Conservation (phyloP, 192 early-diverging fungal species). For the Borealophlyctis nickersoniae region DNA sequence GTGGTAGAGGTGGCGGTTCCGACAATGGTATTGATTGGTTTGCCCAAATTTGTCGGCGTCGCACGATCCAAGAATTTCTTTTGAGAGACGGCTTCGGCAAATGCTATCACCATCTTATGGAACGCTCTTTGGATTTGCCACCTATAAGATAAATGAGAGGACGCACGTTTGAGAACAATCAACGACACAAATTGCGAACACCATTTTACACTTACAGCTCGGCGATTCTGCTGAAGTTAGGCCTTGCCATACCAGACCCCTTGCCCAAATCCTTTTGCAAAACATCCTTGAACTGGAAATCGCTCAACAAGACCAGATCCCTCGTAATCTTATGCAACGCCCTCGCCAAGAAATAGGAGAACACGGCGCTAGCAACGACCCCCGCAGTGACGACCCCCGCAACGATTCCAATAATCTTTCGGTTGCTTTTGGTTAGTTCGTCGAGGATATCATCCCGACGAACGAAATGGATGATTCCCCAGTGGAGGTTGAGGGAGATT, state of each 20-base stretch:
- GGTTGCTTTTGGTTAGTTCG: neutral
- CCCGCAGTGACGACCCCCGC: slow-evolving; percentile 11
- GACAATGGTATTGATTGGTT: no score
- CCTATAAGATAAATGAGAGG: neutral
- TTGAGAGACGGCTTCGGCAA: slow-evolving; percentile 15
- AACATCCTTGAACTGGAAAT: slow-evolving; percentile 26
- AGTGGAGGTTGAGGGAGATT: neutral
- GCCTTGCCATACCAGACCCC: slow-evolving; percentile 8
- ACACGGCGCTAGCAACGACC: neutral
- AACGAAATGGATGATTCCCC: slow-evolving; percentile 3
- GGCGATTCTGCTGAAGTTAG: slow-evolving; percentile 5
- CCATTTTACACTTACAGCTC: slow-evolving; percentile 17
- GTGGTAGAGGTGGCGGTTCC: no score
- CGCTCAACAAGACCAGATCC: slow-evolving; percentile 4
- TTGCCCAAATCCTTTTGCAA: slow-evolving; percentile 18
- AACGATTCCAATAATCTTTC: slow-evolving; percentile 8
- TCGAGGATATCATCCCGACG: slow-evolving; percentile 7
- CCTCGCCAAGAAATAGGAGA: neutral
- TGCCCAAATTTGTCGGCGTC: no score
- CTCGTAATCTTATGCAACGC: slow-evolving; percentile 10
- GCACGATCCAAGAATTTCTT: slow-evolving; percentile 16
- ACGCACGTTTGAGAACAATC: neutral
- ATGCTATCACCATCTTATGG: slow-evolving; percentile 21
- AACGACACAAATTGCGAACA: no score
- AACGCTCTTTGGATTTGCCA: slow-evolving; percentile 23